A percentile compares a stretch with the other conserved stretches of the same genome.
phyloP scores from a whole-genome alignment of 2,329 filamentous ascomycete genomes.

The Trichoderma lentiforme region DNA sequence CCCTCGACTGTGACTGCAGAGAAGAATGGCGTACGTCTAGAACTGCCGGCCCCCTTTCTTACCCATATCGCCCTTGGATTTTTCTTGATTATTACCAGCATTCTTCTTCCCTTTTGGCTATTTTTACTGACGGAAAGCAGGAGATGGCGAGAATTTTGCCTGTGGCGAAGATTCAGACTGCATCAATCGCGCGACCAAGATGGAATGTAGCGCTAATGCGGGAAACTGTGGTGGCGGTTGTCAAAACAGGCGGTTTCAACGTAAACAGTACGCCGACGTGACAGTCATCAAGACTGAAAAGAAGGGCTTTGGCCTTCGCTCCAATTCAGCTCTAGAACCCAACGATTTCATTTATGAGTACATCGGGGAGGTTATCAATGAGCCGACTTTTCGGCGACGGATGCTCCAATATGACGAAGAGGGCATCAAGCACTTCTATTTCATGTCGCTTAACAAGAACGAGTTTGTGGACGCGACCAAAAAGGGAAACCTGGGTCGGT shows the following conservation, averaged over 20 bases:
- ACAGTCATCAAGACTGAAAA: slow-evolving; percentile 97
- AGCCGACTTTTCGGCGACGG: slow-evolving; percentile 80
- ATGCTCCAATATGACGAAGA: slow-evolving; percentile 94
- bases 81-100: slow-evolving; percentile 3
- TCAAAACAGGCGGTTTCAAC: slow-evolving; percentile 93
- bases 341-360: slow-evolving; percentile 98
- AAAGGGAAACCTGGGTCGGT: slow-evolving; percentile 90
- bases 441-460: slow-evolving; percentile 95
- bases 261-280: slow-evolving; percentile 83
- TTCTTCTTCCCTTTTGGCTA: not conserved
- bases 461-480: slow-evolving; percentile 98
- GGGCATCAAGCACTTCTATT: slow-evolving; percentile 99
- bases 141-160: slow-evolving; percentile 68
- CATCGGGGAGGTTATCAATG: slow-evolving; percentile 96
- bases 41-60: not conserved
- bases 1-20: slow-evolving; percentile 89
- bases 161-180: slow-evolving; percentile 97
- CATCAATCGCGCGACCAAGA: slow-evolving; percentile 97
- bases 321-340: slow-evolving; percentile 70
- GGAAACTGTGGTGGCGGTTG: slow-evolving; percentile 82
- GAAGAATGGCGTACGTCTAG: slow-evolving; percentile 85
- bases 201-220: slow-evolving; percentile 81
- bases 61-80: not conserved
- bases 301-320: slow-evolving; percentile 89
- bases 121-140: slow-evolving; percentile 35